Evolutionary conservation across 2,329 filamentous ascomycete species (phyloP).

Genomic region (Coniella vitis): DNA sequence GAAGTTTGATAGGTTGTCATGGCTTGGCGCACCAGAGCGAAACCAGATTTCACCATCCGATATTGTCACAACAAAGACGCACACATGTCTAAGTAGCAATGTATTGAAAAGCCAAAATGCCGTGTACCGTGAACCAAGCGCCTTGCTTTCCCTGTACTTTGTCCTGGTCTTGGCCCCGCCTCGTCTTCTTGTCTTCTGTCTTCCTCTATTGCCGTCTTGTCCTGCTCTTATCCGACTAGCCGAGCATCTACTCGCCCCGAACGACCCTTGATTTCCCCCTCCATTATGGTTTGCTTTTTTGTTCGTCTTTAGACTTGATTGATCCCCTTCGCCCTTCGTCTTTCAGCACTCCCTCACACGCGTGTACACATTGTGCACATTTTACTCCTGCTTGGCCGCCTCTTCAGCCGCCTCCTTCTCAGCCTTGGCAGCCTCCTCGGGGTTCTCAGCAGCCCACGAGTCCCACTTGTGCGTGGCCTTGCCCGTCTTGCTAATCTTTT

Average conservation of each 20-base stretch:
- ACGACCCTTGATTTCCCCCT: too few relatives aligned
- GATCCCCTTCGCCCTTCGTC: not conserved
- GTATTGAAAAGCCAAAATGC: not conserved
- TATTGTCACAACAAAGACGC: not conserved
- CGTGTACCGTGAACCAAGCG: too few relatives aligned
- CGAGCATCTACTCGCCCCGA: too few relatives aligned
- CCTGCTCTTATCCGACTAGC: too few relatives aligned
- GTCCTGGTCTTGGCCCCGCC: too few relatives aligned
- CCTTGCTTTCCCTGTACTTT: too few relatives aligned
- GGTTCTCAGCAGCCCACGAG: conserved; percentile 56
- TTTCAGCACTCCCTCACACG: not conserved
- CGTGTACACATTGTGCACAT: not conserved
- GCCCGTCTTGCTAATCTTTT: conserved; percentile 90
- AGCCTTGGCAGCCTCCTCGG: conserved; percentile 32
- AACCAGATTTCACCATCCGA: not conserved
- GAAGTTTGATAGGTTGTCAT: not conserved
- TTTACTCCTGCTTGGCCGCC: not conserved
- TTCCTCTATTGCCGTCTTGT: too few relatives aligned
- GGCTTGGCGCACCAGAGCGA: not conserved
- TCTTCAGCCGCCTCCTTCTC: not conserved
- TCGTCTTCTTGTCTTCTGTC: too few relatives aligned
- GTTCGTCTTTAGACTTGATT: not conserved
- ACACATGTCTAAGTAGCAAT: too few relatives aligned
- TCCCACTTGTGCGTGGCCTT: conserved; percentile 74
- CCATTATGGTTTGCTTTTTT: not conserved